Evolutionary conservation across 2,329 filamentous ascomycete species (phyloP).

Genomic region (Fusarium clavum): DNA sequence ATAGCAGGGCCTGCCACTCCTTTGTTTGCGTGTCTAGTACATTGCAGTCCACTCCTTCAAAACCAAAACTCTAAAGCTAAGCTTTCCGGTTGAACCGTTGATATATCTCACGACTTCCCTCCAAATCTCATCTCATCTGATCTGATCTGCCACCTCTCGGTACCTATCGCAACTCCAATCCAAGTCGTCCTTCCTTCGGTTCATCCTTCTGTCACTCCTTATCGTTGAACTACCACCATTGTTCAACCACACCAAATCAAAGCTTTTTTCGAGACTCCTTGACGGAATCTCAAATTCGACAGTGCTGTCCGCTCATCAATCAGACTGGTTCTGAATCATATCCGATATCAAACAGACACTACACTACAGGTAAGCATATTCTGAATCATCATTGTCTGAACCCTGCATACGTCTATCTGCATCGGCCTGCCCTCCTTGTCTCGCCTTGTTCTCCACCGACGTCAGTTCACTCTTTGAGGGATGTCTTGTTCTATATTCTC

Average conservation of each 20-base stretch:
- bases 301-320: constrained; percentile 40
- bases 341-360: constrained; percentile 24
- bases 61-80: constrained; percentile 40
- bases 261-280: constrained; percentile 37
- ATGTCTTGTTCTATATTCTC: constrained; percentile 26
- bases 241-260: constrained; percentile 40
- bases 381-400: constrained; percentile 29
- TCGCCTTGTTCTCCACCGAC: constrained; percentile 34
- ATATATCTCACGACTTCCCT: constrained; percentile 43
- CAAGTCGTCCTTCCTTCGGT: constrained; percentile 39
- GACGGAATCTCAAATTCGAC: constrained; percentile 44
- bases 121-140: constrained; percentile 14
- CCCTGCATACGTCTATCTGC: constrained; percentile 30
- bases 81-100: constrained; percentile 46
- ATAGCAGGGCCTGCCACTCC: constrained; percentile 44
- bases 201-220: constrained; percentile 45
- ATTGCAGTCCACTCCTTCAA: constrained; percentile 51
- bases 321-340: constrained; percentile 47
- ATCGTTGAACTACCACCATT: constrained; percentile 38
- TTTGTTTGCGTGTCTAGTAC: constrained; percentile 50
- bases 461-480: constrained; percentile 23
- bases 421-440: constrained; percentile 29
- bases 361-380: constrained; percentile 34
- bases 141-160: constrained; percentile 21
- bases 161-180: constrained; percentile 36